Conservation (phyloP, 257 asterid species). For the Nicotiana tabacum region DNA sequence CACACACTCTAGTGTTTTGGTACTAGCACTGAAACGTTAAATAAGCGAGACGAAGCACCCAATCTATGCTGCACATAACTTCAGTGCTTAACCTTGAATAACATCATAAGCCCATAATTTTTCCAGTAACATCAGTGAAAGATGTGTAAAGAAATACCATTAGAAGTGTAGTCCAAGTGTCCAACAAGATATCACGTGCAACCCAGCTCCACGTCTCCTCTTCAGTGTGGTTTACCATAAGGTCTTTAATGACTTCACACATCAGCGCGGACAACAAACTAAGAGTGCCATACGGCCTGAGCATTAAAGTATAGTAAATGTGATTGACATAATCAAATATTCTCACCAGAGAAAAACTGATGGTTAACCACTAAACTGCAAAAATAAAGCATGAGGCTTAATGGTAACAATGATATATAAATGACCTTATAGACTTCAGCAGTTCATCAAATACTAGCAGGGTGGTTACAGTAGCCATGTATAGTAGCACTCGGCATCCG, state of each 20-base stretch:
- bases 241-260: slow-evolving; percentile 77
- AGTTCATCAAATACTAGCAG: slow-evolving; percentile 77
- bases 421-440: slow-evolving; percentile 72
- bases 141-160: slow-evolving; percentile 38
- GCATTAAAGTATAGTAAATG: slow-evolving; percentile 15
- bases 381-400: background rate
- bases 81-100: background rate
- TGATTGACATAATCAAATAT: background rate
- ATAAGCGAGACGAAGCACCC: background rate
- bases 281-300: slow-evolving; percentile 89
- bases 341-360: background rate
- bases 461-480: slow-evolving; percentile 73
- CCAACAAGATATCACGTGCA: slow-evolving; percentile 92
- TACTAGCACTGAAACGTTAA: background rate
- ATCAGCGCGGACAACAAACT: slow-evolving; percentile 63
- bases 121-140: background rate
- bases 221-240: slow-evolving; percentile 54
- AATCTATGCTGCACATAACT: background rate
- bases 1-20: background rate
- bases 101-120: background rate
- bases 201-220: slow-evolving; percentile 99
- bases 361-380: background rate
- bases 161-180: slow-evolving; percentile 84
- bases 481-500: slow-evolving; percentile 90
- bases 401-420: slow-evolving; percentile 1